A percentile compares a stretch with the other conserved stretches of the same genome.
These are phyloP conservation scores for Hansenula lynferdii DNA, from an alignment of 1,139 yeast genomes.

Conservation along the genomic window DNA sequence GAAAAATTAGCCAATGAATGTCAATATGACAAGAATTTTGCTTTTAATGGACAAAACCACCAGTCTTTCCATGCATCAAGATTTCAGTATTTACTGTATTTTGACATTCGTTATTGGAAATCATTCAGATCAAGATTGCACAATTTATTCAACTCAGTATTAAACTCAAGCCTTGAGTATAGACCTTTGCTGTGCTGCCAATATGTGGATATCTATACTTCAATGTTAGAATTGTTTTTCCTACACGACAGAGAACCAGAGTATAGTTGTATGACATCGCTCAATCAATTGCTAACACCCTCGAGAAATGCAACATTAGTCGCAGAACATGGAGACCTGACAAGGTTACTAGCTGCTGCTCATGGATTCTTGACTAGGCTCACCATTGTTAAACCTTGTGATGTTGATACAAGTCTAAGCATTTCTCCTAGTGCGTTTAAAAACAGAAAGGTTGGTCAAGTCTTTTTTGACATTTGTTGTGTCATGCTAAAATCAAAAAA, in stretches of 20 bases:
- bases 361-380: constrained; percentile 61
- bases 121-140: constrained; percentile 55
- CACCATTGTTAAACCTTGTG: constrained; percentile 43
- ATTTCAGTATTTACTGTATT: constrained; percentile 66
- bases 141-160: constrained; percentile 63
- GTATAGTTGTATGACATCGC: constrained; percentile 61
- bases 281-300: constrained; percentile 85
- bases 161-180: constrained; percentile 60
- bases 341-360: constrained; percentile 62
- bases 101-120: constrained; percentile 74
- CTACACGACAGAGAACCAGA: constrained; percentile 81
- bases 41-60: constrained; percentile 25
- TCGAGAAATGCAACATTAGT: constrained; percentile 74
- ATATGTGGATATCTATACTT: constrained; percentile 79
- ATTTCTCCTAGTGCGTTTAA: constrained; percentile 49
- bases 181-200: constrained; percentile 66
- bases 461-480: constrained; percentile 80
- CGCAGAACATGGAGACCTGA: constrained; percentile 63
- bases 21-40: constrained; percentile 34
- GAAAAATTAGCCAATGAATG: constrained; percentile 39
- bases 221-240: constrained; percentile 68
- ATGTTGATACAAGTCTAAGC: constrained; percentile 37
- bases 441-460: constrained; percentile 79
- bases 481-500: constrained; percentile 66
- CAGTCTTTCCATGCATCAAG: constrained; percentile 57